Evolutionary conservation across 768 basidiomycete genomes (phyloP).

Genomic region (Lactarius tabidus): DNA sequence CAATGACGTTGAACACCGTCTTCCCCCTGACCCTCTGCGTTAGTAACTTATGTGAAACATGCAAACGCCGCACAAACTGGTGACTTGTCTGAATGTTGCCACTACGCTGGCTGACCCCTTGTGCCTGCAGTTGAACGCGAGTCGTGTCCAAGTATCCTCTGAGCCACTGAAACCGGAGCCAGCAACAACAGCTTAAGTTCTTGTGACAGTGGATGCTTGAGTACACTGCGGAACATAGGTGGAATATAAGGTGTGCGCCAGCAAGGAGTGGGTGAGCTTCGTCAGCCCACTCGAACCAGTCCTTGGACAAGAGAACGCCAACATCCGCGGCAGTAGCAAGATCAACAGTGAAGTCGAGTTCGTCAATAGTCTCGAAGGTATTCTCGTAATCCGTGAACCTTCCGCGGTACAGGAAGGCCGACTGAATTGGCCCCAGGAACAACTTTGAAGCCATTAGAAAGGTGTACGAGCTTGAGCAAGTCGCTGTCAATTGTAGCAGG

Average conservation of each 20-base stretch:
- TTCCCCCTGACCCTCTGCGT: no score
- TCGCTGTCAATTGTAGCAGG: conserved; percentile 89
- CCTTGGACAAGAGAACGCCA: conserved; percentile 90
- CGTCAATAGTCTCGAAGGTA: conserved; percentile 91
- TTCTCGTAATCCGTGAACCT: conserved; percentile 91
- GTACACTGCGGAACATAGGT: conserved; percentile 79
- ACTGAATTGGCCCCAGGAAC: conserved; percentile 77
- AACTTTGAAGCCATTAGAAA: conserved; percentile 94
- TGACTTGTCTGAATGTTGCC: no score
- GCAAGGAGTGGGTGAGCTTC: conserved; percentile 69
- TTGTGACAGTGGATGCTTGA: no score
- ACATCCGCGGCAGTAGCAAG: conserved; percentile 73
- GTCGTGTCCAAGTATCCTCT: no score
- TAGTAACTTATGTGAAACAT: no score
- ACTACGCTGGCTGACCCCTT: no score
- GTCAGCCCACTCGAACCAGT: conserved; percentile 97
- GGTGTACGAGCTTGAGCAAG: conserved; percentile 90
- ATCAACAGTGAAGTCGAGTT: conserved; percentile 81
- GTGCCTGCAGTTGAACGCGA: no score
- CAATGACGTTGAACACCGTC: no score
- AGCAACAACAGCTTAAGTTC: no score
- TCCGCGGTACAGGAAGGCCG: conserved; percentile 96
- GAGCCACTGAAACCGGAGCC: no score
- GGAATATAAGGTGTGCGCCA: conserved; percentile 87
- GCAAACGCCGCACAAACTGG: no score